Base-by-base conservation (phyloP, 2,329 filamentous ascomycete species). In the Hypocrella siamensis region DNA sequence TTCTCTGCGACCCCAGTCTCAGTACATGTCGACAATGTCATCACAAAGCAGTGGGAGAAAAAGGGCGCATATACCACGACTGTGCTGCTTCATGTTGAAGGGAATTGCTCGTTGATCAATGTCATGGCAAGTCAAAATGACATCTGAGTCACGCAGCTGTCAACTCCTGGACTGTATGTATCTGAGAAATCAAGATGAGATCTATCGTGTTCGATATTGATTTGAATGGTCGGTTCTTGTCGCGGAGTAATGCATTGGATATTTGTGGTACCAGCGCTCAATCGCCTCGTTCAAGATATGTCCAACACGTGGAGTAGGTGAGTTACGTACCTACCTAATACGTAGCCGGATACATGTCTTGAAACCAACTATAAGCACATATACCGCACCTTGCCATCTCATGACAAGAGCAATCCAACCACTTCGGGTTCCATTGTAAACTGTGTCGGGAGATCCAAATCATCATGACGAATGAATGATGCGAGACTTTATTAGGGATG, bases 101-200 rank as follows among this genome's bases (percentile, higher is more conserved):
- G 76, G 58, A 41, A 61, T 72, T 27, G 66, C 46, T 26, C 71
- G 60, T 38, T 67, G 64, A 48, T 65, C 68, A 43, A 76, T 72
- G 43, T 75, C 70, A 43, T 69, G 76, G 50, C 71, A 75, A 35
- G 75, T 51, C 18, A 75, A 53, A 31, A 75, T 52, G 19, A 75
- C 52, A 46, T 76, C 64, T 0, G 72, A 72, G 11, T 59, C 58
- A 14, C 75, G 53, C n/a, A 66, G 53, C 29, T 56, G 62, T 72
- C 72, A 77, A 44, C 61, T 67, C 17, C 63, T 4, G 71, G 69
- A 42, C 60, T 61, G 7, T 65, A 61, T 2, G 70, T 75, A 45
- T 76, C 72, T 40, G 63, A 66, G 42, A 75, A 72, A 44, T 73
- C 66, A 39, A 76, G 58, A 17, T 65, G 60, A 43, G 67, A 70